A percentile compares a stretch with the other conserved stretches of the same genome.
phyloP scores from a whole-genome alignment of 139 green algal species.

The Volvox africanus region DNA sequence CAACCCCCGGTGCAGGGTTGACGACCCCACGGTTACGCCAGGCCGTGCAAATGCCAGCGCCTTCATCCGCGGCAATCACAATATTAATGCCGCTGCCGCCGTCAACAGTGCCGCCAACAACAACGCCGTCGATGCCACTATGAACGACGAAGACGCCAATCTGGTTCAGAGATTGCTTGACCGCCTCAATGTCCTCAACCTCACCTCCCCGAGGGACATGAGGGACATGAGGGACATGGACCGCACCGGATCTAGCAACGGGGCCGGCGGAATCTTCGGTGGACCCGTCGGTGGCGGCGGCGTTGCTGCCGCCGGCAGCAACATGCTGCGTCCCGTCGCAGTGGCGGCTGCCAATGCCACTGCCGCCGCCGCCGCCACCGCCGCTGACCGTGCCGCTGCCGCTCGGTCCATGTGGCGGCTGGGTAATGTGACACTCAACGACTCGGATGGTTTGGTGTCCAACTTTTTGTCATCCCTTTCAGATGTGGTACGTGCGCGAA shows the following conservation, averaged over 20 bases:
- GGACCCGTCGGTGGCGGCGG: not conserved
- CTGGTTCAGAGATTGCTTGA: conserved; percentile 6
- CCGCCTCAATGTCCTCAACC: conserved; percentile 21
- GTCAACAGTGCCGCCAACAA: not conserved
- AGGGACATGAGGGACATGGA: too few relatives aligned
- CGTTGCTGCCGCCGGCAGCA: not conserved
- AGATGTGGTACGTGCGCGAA: conserved; percentile 6
- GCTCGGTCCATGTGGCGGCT: conserved; percentile 2
- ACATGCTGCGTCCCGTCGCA: not conserved
- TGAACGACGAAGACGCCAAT: not conserved
- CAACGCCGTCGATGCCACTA: not conserved
- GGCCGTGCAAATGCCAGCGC: not conserved
- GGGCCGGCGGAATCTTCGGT: too few relatives aligned
- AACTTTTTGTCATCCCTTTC: conserved; percentile 26
- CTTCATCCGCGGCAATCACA: not conserved
- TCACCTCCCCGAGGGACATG: not conserved
- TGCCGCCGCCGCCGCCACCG: not conserved
- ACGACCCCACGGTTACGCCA: not conserved
- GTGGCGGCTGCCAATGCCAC: not conserved
- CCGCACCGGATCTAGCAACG: not conserved
- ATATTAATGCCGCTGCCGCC: not conserved
- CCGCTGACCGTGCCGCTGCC: not conserved
- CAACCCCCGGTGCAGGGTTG: not conserved
- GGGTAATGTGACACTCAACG: conserved; percentile 25
- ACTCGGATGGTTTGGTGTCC: conserved; percentile 12